phyloP scores from a whole-genome alignment of 2,329 filamentous ascomycete species.

The Aspergillus sp. region DNA sequence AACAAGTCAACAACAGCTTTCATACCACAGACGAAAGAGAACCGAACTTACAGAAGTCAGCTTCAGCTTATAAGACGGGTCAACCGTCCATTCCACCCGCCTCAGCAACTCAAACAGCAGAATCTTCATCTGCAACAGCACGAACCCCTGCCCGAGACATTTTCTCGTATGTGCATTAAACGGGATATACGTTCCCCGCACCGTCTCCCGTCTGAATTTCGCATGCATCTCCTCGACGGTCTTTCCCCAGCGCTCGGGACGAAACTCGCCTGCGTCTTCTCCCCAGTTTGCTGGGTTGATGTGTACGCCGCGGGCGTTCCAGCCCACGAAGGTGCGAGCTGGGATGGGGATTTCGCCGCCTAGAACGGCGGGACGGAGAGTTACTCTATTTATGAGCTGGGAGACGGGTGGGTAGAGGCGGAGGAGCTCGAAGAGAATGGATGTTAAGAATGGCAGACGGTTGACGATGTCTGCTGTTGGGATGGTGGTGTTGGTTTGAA shows the following conservation, averaged over 20 bases:
- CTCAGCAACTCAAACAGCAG: slow-evolving; percentile 18
- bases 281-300: slow-evolving; percentile 31
- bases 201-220: slow-evolving; percentile 18
- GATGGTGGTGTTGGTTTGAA: slow-evolving; percentile 2
- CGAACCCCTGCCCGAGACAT: slow-evolving; percentile 26
- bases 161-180: slow-evolving; percentile 25
- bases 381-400: slow-evolving; percentile 46
- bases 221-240: slow-evolving; percentile 28
- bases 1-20: slow-evolving; percentile 3
- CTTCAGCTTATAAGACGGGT: slow-evolving; percentile 18
- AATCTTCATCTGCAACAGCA: slow-evolving; percentile 22
- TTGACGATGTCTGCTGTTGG: slow-evolving; percentile 23
- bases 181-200: slow-evolving; percentile 23
- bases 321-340: slow-evolving; percentile 36
- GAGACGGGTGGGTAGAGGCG: slow-evolving; percentile 48
- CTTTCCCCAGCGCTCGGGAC: slow-evolving; percentile 32
- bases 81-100: slow-evolving; percentile 14
- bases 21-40: background rate
- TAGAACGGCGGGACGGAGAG: slow-evolving; percentile 19
- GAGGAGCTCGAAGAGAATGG: slow-evolving; percentile 44
- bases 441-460: slow-evolving; percentile 39
- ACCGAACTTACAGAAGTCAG: slow-evolving; percentile 19
- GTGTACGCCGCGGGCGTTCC: slow-evolving; percentile 38
- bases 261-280: slow-evolving; percentile 24
- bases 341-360: slow-evolving; percentile 27